These are phyloP conservation scores for Glutinoglossum americanum DNA, from an alignment of 495 filamentous ascomycete genomes.

Conservation along the genomic window DNA sequence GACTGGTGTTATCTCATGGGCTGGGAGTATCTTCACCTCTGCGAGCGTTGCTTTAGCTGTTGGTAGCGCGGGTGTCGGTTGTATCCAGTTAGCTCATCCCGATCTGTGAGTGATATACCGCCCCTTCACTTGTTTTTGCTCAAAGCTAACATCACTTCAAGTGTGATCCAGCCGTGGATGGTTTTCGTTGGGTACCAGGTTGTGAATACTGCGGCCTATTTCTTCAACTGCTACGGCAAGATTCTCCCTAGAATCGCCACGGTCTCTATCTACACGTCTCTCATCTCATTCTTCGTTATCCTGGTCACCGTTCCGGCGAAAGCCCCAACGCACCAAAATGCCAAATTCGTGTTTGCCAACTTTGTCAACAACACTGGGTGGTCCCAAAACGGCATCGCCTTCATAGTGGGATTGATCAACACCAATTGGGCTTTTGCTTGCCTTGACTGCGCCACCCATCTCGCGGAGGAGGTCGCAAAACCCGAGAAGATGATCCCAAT, in stretches of 20 bases:
- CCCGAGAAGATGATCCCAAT: slow-evolving; percentile 26
- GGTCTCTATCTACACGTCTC: slow-evolving; percentile 27
- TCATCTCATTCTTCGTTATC: slow-evolving; percentile 32
- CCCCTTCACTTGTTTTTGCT: background rate
- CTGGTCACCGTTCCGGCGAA: slow-evolving; percentile 32
- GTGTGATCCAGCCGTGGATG: slow-evolving; percentile 32
- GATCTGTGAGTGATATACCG: slow-evolving; percentile 12
- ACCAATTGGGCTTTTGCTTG: slow-evolving; percentile 39
- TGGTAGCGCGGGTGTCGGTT: slow-evolving; percentile 29
- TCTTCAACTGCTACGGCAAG: slow-evolving; percentile 38
- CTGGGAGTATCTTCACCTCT: slow-evolving; percentile 33
- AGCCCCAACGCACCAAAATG: slow-evolving; percentile 29
- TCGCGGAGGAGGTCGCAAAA: slow-evolving; percentile 38
- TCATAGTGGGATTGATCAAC: slow-evolving; percentile 41
- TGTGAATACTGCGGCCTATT: slow-evolving; percentile 32
- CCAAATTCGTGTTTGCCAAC: slow-evolving; percentile 37
- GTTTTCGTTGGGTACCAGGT: slow-evolving; percentile 28
- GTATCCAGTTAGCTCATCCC: slow-evolving; percentile 35
- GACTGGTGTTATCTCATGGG: slow-evolving; percentile 37
- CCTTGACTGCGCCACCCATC: slow-evolving; percentile 36
- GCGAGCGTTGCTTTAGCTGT: slow-evolving; percentile 35
- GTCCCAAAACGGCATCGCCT: slow-evolving; percentile 34
- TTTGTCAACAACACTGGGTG: slow-evolving; percentile 44
- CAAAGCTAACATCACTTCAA: slow-evolving; percentile 9
- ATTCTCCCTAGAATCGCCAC: slow-evolving; percentile 27